These are phyloP conservation scores for Mycena citricolor DNA, from an alignment of 1,284 basidiomycete species.

Conservation along the genomic window DNA sequence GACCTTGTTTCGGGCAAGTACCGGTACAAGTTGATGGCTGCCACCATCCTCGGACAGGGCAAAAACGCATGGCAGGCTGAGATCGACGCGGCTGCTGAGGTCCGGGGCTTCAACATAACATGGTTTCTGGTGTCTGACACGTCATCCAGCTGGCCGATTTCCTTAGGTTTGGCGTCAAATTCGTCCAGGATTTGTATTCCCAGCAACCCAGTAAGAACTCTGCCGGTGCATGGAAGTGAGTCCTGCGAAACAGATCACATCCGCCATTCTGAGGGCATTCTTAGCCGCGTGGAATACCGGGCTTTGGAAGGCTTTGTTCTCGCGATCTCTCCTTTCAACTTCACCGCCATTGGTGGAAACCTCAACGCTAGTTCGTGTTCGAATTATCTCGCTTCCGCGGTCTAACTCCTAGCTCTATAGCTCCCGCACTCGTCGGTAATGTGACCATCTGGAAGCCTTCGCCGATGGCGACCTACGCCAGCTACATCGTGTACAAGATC, in stretches of 20 bases:
- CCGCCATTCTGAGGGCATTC: conserved; percentile 19
- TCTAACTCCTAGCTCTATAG: conserved; percentile 36
- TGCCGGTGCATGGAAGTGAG: conserved; percentile 91
- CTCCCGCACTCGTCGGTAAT: conserved; percentile 93
- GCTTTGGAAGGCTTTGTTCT: conserved; percentile 97
- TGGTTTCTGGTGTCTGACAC: conserved; percentile 3
- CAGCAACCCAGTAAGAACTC: conserved; percentile 90
- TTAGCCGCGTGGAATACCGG: conserved; percentile 91
- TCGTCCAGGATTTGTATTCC: conserved; percentile 91
- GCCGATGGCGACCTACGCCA: conserved; percentile 92
- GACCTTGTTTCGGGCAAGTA: conserved; percentile 95
- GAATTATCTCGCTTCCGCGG: not conserved
- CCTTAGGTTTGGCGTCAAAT: conserved; percentile 95
- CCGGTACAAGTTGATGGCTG: conserved; percentile 91
- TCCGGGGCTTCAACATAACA: conserved; percentile 34
- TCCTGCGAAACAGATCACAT: conserved; percentile 20
- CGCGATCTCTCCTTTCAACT: conserved; percentile 98
- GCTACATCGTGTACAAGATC: conserved; percentile 92
- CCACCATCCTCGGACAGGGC: conserved; percentile 97
- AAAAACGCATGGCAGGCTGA: conserved; percentile 99
- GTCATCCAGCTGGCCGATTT: conserved; percentile 84
- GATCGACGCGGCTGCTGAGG: conserved; percentile 98
- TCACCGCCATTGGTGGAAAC: conserved; percentile 96
- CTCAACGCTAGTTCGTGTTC: conserved; percentile 64
- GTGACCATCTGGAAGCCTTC: conserved; percentile 98